Evolutionary conservation across 2,329 filamentous ascomycete genomes (phyloP), one percentile per base, ranked within the genome.

Genomic region (Fusarium sp.): DNA sequence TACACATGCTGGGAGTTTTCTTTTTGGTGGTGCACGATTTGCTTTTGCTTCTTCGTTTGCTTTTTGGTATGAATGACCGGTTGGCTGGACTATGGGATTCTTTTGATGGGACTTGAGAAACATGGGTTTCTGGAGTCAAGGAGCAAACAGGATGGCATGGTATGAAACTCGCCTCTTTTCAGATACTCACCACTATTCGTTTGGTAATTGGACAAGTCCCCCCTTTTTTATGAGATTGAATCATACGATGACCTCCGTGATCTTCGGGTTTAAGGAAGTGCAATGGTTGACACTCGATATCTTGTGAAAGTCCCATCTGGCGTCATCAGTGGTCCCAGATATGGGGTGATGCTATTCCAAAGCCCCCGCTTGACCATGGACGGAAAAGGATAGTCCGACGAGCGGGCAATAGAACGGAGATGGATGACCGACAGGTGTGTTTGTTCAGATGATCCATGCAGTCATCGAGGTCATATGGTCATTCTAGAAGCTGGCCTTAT

Each of bases 151-250:
- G 25, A 52, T 52, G 48, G 39, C 9, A 32, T 32, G 16, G 30
- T 30, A 56, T 45, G 66, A 68, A 76, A 74, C 74, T 72, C 70
- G 30, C 75, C 73, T 76, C 73, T 64, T 57, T 64, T 62, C n/a
- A 68, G 62, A 75, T 65, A 71, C 48, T 64, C 67, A 52, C 62
- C 58, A 70, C 48, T 72, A 63, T 58, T 63, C 16, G 4, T 25
- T 32, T 56, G 16, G 18, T 61, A 64, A 60, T 66, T 66, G 43
- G 27, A 18, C 35, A 54, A 43, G 13, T 27, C 37, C 30, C 61
- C 54, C 59, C 52, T 58, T 39, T 43, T 27, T n/a, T 48, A 10
- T 3, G 18, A 35, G 20, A 43, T 52, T 13, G 25, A 9, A 37
- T 73, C 67, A 50, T 45, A n/a, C 57, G 63, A 75, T 58, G 58